Conservation (phyloP, 1,284 basidiomycete species). For the Fistulinella cinereoalba region DNA sequence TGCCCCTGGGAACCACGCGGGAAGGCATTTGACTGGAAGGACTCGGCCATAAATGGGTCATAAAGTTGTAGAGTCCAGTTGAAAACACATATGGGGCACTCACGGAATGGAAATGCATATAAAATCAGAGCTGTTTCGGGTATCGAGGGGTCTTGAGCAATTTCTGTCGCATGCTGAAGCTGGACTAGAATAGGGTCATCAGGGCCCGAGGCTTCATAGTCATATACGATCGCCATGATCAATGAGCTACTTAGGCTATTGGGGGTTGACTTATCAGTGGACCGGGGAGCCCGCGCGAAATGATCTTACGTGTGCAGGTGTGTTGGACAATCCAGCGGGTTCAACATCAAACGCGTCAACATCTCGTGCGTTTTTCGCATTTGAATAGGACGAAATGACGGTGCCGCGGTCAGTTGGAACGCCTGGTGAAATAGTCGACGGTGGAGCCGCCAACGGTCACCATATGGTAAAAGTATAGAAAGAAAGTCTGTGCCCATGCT, state of each 20-base stretch:
- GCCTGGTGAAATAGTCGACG: conserved; percentile 29
- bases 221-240: conserved; percentile 26
- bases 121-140: conserved; percentile 18
- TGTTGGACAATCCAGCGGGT: conserved; percentile 1
- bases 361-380: conserved; percentile 21
- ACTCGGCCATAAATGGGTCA: neutral
- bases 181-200: conserved; percentile 22
- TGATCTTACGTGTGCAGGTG: conserved; percentile 21
- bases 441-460: too few species aligned
- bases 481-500: conserved; percentile 25
- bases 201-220: conserved; percentile 11
- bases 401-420: conserved; percentile 16
- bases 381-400: conserved; percentile 21
- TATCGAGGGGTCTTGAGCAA: conserved; percentile 12
- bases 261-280: neutral
- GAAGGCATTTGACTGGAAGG: conserved; percentile 17
- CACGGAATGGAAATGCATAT: conserved; percentile 18
- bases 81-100: conserved; percentile 1
- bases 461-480: conserved; percentile 22
- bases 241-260: conserved; percentile 20
- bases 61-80: neutral
- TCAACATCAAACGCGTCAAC: conserved; percentile 8
- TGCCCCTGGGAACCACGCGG: conserved; percentile 25
- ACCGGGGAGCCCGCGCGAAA: neutral
- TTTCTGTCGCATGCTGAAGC: conserved; percentile 9